Evolutionary conservation across 305 asterid genomes (phyloP).

Genomic region (Fraxinus paxiana): DNA sequence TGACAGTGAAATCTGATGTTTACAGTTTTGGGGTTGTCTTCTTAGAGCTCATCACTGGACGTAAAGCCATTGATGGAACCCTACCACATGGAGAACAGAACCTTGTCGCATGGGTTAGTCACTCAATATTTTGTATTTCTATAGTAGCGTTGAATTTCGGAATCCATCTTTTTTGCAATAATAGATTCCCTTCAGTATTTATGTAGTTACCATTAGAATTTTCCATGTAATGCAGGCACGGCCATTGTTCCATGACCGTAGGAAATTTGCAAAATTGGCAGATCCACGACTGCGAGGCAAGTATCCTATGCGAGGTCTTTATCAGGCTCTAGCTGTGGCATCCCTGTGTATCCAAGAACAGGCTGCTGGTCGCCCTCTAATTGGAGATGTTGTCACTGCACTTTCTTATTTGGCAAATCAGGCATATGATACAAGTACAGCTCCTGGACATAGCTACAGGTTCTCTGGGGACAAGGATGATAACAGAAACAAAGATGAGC

Average conservation of each 20-base stretch:
- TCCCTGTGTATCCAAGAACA: conserved; percentile 61
- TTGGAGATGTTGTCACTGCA: conserved; percentile 56
- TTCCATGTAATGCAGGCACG: conserved; percentile 41
- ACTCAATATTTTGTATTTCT: background rate
- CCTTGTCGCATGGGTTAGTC: conserved; percentile 45
- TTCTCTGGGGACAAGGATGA: conserved; percentile 30
- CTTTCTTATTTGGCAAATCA: conserved; percentile 52
- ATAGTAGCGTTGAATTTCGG: background rate
- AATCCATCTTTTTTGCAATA: background rate
- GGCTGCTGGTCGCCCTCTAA: conserved; percentile 57
- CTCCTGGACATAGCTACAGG: conserved; percentile 27
- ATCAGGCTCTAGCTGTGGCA: conserved; percentile 56
- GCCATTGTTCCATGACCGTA: conserved; percentile 50
- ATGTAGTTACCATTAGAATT: background rate
- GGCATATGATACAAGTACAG: conserved; percentile 33
- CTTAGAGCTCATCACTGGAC: conserved; percentile 55
- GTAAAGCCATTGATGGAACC: conserved; percentile 50
- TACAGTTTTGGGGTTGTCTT: conserved; percentile 59
- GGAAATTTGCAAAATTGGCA: conserved; percentile 43
- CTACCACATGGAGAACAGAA: conserved; percentile 51
- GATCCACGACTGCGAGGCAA: conserved; percentile 50
- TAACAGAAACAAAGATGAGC: conserved; percentile 35
- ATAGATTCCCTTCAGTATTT: too few relatives aligned
- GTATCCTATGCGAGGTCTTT: conserved; percentile 51
- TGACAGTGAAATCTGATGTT: conserved; percentile 57